Evolutionary conservation across 306 rosid species (phyloP).

Genomic region (Pyrus communis): DNA sequence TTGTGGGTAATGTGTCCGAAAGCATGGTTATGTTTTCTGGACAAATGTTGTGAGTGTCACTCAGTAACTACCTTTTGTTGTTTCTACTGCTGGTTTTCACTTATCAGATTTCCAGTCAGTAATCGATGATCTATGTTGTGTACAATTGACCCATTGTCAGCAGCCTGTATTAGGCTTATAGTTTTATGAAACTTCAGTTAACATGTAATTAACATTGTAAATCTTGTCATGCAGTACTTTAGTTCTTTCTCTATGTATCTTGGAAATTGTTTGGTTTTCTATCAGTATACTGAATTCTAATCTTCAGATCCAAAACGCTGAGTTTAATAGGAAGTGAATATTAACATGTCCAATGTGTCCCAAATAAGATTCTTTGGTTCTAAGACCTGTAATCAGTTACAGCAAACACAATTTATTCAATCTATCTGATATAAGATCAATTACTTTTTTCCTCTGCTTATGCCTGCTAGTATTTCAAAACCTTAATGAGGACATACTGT

Average conservation of each 20-base stretch:
- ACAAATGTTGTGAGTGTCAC: background rate
- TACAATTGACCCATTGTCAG: background rate
- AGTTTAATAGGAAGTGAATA: background rate
- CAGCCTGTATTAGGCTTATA: too few species aligned
- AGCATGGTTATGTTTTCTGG: background rate
- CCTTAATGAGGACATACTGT: background rate
- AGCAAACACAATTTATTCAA: too few species aligned
- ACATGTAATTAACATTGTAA: too few species aligned
- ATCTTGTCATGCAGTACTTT: background rate
- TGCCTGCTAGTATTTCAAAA: background rate
- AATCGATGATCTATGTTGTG: background rate
- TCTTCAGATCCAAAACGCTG: background rate
- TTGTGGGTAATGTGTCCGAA: background rate
- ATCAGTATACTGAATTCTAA: background rate
- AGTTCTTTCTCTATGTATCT: background rate
- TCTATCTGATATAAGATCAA: background rate
- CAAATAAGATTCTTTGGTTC: background rate
- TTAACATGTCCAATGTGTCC: background rate
- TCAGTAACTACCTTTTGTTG: background rate
- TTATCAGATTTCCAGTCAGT: background rate
- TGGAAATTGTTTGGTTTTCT: background rate
- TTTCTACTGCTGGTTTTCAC: background rate
- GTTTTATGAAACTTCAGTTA: too few species aligned
- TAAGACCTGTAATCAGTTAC: too few species aligned
- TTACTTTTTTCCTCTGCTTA: background rate